These are phyloP conservation scores for Prunus yedoensis DNA, from an alignment of 331 rosid genomes.

Conservation along the genomic window DNA sequence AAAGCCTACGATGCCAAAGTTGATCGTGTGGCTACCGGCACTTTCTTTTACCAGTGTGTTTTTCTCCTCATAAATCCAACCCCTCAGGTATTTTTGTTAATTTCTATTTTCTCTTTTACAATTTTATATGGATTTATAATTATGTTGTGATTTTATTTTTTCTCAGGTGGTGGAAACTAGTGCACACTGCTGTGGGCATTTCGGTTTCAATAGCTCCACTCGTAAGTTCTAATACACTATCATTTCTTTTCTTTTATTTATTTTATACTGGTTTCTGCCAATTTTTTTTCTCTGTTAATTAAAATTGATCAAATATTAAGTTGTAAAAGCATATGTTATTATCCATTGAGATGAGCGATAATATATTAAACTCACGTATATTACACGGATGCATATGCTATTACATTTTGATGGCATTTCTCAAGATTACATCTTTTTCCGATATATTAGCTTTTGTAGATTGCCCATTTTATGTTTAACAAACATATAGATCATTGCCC, in stretches of 20 bases:
- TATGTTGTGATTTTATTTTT: not conserved
- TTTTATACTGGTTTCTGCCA: not conserved
- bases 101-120: not conserved
- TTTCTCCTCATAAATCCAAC: constrained; percentile 73
- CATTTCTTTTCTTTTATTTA: not conserved
- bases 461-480: no score
- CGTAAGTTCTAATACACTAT: constrained; percentile 43
- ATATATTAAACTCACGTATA: no score
- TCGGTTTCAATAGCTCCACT: constrained; percentile 46
- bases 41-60: constrained; percentile 72
- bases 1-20: constrained; percentile 58
- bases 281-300: not conserved
- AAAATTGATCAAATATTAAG: not conserved
- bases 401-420: no score
- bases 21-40: constrained; percentile 65
- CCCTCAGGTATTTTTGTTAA: constrained; percentile 35
- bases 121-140: not conserved
- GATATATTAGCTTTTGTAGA: no score
- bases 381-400: no score
- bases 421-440: no score
- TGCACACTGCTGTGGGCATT: constrained; percentile 47
- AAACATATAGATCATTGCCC: no score
- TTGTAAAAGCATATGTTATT: no score
- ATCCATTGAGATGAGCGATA: no score
- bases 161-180: constrained; percentile 58